Percentiles rank a stretch among this genome's conserved stretches.
Evolutionary conservation across 1,139 yeast species (phyloP).

Genomic region (Protomyces inundatus): DNA sequence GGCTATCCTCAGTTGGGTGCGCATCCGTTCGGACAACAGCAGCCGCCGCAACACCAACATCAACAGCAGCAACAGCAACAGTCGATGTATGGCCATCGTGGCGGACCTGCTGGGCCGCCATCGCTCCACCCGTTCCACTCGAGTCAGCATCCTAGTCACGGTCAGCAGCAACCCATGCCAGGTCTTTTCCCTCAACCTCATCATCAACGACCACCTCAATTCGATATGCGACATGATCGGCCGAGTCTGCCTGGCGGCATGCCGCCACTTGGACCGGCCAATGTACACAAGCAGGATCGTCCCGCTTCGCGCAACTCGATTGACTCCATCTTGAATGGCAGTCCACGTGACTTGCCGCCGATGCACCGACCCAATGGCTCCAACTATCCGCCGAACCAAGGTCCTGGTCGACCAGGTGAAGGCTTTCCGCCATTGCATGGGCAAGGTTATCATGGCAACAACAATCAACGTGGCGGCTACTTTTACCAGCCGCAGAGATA

Average conservation of each 20-base stretch:
- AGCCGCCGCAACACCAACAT: background rate
- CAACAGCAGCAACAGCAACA: background rate
- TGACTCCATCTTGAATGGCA: background rate
- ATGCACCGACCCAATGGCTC: background rate
- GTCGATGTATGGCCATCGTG: background rate
- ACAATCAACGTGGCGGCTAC: background rate
- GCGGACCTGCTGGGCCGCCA: background rate
- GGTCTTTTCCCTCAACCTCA: background rate
- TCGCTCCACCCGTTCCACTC: background rate
- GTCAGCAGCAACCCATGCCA: background rate
- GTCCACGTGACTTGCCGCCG: background rate
- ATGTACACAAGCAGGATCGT: background rate
- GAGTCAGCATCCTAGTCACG: background rate
- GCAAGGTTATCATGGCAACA: background rate
- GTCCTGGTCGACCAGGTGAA: background rate
- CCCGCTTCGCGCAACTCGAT: background rate
- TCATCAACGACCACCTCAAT: background rate
- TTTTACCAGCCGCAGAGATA: background rate
- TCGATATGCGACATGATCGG: background rate
- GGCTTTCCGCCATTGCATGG: background rate
- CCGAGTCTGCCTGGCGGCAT: background rate
- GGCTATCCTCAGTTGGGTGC: background rate
- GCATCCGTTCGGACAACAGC: background rate
- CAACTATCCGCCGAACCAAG: background rate
- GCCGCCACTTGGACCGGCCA: background rate